Evolutionary conservation across 257 asterid genomes (phyloP).

Genomic region (Plectranthus barbatus): DNA sequence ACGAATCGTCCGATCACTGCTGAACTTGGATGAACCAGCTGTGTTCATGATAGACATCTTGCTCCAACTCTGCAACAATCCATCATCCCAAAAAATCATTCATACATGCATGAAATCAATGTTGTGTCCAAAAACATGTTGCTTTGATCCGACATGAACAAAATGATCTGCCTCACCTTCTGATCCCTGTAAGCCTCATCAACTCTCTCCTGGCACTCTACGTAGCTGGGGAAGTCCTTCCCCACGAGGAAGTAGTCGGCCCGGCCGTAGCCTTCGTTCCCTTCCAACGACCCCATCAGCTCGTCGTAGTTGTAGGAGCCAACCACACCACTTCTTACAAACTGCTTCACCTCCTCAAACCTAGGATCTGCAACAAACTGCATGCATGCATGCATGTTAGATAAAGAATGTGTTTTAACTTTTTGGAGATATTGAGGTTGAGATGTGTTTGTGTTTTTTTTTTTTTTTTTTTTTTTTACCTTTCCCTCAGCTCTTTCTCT

Average conservation of each 20-base stretch:
- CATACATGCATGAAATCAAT: no score
- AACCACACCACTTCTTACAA: constrained; percentile 39
- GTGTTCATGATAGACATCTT: constrained; percentile 60
- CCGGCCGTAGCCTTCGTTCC: constrained; percentile 59
- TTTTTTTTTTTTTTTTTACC: constrained; percentile 12
- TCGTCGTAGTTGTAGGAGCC: constrained; percentile 38
- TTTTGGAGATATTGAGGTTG: no score
- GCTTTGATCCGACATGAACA: neutral
- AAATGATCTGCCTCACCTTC: constrained; percentile 31
- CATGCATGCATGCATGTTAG: no score
- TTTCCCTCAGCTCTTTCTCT: constrained; percentile 56
- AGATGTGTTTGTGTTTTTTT: neutral
- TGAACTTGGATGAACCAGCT: constrained; percentile 62
- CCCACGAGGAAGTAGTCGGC: constrained; percentile 71
- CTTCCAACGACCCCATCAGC: constrained; percentile 64
- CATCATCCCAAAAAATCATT: neutral
- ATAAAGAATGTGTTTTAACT: no score
- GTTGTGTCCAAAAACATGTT: neutral
- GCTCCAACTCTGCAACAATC: constrained; percentile 50
- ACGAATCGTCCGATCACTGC: constrained; percentile 61
- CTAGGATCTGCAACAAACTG: constrained; percentile 54
- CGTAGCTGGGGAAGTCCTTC: constrained; percentile 57
- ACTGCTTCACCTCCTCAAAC: constrained; percentile 58
- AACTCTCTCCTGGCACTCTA: constrained; percentile 58
- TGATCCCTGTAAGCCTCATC: constrained; percentile 55